Base-by-base conservation (phyloP, 495 filamentous ascomycete species). In the Aspergillus indologenus region DNA sequence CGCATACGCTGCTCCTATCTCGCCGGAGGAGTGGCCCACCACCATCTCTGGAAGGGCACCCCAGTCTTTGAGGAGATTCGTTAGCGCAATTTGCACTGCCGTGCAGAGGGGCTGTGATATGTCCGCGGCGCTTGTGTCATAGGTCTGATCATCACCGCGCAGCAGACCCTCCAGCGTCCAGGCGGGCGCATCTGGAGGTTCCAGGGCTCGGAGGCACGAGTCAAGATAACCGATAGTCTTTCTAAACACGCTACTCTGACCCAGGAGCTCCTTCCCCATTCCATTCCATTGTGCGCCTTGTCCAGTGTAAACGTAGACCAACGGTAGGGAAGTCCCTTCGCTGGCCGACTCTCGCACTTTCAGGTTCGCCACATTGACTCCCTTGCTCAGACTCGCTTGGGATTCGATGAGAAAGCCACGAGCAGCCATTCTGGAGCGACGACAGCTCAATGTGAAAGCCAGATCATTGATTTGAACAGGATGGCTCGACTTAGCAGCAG, bases 21-120 rank as follows among this genome's bases (percentile, higher is more conserved):
- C 57, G 31, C 61, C 61, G 1, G 49, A 54, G 1, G 61, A 63
- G 26, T 63, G 61, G 3, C 61, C 61, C 1, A 63, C 47, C 5
- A 63, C 61, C 5, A 22, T n/a, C 17, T 47, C 20, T 12, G 51
- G 44, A 18, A 11, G 15, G 56, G 60, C 20, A 2, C 56, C 34
- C 45, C 40, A 54, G 52, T 12, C 46, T n/a, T 2, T 60, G 54
- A 51, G 63, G 63, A 52, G 56, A 55, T 56, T 61, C 48, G 54
- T 61, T 26, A 54, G 50, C 12, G 31, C 51, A 15, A 58, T 72
- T 56, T 56, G 59, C 60, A 55, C 42, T 61, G 31, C 61, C 3
- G 56, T 58, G 3, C 69, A 74, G 1, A 75, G 54, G 0, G 77
- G 72, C 49, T 79, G 75, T 0, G 73, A 68, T 0, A 76, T 34